Conservation (phyloP, 768 basidiomycete species). For the Phylloporus rhodoxanthus region DNA sequence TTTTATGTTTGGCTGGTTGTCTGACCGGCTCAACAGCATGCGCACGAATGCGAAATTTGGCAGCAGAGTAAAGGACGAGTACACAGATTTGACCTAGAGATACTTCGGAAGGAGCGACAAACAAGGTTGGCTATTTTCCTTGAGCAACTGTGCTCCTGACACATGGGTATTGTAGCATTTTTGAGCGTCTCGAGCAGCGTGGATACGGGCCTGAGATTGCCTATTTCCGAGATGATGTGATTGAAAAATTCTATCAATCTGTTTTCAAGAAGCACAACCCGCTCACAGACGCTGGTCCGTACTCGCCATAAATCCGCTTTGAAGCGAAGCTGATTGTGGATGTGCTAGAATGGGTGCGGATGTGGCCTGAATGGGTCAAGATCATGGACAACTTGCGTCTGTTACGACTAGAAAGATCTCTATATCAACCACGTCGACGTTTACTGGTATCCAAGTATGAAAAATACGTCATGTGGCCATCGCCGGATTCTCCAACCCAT, state of each 20-base stretch:
- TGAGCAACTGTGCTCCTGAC: neutral
- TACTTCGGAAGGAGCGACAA: conserved; percentile 7
- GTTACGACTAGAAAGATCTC: conserved; percentile 1
- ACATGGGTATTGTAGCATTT: conserved; percentile 10
- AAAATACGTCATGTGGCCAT: conserved; percentile 6
- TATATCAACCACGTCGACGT: conserved; percentile 7
- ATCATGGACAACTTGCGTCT: neutral
- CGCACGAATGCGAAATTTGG: conserved; percentile 6
- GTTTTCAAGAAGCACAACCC: conserved; percentile 9
- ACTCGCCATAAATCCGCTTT: neutral
- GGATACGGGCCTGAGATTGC: conserved; percentile 12
- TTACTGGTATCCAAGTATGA: conserved; percentile 5
- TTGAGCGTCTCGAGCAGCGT: conserved; percentile 9
- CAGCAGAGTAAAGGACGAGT: conserved; percentile 7
- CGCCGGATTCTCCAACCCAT: neutral
- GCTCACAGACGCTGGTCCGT: conserved; percentile 11
- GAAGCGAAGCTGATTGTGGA: neutral
- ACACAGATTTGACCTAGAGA: conserved; percentile 8
- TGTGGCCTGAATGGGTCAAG: conserved; percentile 1
- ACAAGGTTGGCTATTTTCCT: conserved; percentile 1
- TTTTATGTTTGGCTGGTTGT: neutral
- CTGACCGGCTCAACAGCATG: conserved; percentile 7
- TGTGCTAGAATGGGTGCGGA: conserved; percentile 4
- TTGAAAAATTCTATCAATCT: neutral
- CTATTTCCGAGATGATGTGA: neutral